phyloP scores from a whole-genome alignment of 2,329 filamentous ascomycete species.

The Colletotrichum endophyticum region DNA sequence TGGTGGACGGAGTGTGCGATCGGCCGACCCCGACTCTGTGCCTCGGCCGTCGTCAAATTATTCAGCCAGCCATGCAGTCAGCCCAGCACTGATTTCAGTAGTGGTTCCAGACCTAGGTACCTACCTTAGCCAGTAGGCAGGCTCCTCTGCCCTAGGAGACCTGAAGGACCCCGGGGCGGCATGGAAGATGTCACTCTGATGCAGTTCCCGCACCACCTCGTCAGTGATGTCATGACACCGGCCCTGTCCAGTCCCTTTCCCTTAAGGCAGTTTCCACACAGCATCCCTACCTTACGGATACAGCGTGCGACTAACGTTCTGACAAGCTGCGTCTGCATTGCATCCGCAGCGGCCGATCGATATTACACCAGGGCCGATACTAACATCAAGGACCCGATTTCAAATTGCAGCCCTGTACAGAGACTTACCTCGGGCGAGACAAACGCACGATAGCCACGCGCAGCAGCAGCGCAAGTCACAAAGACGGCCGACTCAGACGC shows the following conservation, averaged over 20 bases:
- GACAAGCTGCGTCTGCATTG: neutral
- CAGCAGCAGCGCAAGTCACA: neutral
- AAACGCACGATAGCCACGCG: neutral
- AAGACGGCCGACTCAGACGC: neutral
- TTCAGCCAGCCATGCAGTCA: neutral
- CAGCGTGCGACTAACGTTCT: neutral
- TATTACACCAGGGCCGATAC: neutral
- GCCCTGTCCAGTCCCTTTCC: neutral
- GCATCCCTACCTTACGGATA: neutral
- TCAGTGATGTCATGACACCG: conserved; percentile 16
- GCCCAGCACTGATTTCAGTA: neutral
- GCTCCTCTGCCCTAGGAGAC: neutral
- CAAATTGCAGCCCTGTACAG: neutral
- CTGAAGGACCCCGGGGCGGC: neutral
- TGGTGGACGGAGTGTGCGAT: neutral
- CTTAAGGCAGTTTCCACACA: neutral
- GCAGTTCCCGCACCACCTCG: neutral
- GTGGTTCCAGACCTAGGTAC: too few relatives aligned
- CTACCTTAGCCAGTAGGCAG: too few relatives aligned
- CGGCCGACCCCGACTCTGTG: conserved; percentile 5
- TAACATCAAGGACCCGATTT: neutral
- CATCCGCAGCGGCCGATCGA: neutral
- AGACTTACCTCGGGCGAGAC: neutral
- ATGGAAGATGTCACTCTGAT: conserved; percentile 19
- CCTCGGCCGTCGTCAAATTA: neutral